phyloP scores from a whole-genome alignment of 1,284 basidiomycete species.

The Ceratorhiza oryzae-sativae region DNA sequence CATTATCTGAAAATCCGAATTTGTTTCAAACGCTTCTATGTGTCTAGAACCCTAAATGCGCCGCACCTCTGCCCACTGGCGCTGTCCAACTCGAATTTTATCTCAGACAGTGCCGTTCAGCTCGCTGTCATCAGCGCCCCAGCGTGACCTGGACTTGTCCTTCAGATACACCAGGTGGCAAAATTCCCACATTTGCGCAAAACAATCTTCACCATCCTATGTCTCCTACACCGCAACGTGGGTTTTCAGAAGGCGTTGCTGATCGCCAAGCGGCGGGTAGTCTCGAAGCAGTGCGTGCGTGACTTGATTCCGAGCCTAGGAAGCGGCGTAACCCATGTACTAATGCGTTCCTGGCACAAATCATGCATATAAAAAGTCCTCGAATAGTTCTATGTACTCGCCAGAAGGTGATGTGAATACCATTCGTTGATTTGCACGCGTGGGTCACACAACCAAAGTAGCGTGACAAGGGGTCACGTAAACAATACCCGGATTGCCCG shows the following conservation, averaged over 20 bases:
- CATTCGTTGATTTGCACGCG: neutral
- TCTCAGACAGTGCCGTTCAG: neutral
- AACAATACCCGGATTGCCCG: neutral
- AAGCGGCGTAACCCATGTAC: neutral
- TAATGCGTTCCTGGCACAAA: neutral
- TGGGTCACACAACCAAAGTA: neutral
- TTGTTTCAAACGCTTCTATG: slow-evolving; percentile 16
- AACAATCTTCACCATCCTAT: neutral
- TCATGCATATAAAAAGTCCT: neutral
- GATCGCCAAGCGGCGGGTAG: slow-evolving; percentile 1
- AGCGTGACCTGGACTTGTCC: neutral
- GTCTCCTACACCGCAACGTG: neutral
- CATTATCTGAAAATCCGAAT: neutral
- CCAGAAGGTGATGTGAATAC: neutral
- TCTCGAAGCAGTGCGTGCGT: neutral
- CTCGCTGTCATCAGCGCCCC: neutral
- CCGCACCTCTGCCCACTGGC: neutral
- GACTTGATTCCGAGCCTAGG: neutral
- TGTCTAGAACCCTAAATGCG: neutral
- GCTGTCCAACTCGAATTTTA: neutral
- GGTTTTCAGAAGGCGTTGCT: neutral
- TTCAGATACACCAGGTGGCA: neutral
- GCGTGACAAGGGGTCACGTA: neutral
- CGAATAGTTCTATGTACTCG: neutral
- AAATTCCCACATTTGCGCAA: neutral